phyloP scores from a whole-genome alignment of 1,284 basidiomycete genomes.

The Cutaneotrichosporon mucoides region DNA sequence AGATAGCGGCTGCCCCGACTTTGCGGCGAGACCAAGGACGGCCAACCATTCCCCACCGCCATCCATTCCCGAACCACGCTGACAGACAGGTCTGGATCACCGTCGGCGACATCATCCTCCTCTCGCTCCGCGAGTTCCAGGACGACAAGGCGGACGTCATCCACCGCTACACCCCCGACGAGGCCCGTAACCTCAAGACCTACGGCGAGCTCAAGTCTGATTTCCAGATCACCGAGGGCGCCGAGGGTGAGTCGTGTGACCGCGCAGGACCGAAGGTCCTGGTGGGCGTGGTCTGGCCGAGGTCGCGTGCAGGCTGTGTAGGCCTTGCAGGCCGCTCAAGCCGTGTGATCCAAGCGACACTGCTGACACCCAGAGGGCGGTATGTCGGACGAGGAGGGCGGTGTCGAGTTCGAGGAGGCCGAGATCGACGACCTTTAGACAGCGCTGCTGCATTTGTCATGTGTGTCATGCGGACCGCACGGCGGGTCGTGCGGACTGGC shows the following conservation, averaged over 20 bases:
- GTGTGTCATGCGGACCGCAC: no score
- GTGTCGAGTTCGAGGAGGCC: constrained; percentile 76
- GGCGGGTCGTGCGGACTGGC: no score
- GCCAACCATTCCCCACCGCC: not conserved
- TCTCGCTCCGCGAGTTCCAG: constrained; percentile 98
- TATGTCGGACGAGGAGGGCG: constrained; percentile 64
- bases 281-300: no score
- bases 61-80: not conserved
- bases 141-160: constrained; percentile 99
- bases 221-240: constrained; percentile 98
- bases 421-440: constrained; percentile 55
- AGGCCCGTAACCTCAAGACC: constrained; percentile 74
- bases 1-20: no score
- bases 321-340: no score
- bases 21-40: no score
- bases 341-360: no score
- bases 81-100: constrained; percentile 91
- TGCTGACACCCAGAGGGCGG: constrained; percentile 19
- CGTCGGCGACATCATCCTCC: constrained; percentile 93
- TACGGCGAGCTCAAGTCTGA: constrained; percentile 97
- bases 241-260: constrained; percentile 58
- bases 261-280: no score
- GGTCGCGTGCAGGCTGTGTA: no score
- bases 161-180: constrained; percentile 96
- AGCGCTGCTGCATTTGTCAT: not conserved